Conservation (phyloP, 2,329 filamentous ascomycete genomes). For the Monosporascus sp. region DNA sequence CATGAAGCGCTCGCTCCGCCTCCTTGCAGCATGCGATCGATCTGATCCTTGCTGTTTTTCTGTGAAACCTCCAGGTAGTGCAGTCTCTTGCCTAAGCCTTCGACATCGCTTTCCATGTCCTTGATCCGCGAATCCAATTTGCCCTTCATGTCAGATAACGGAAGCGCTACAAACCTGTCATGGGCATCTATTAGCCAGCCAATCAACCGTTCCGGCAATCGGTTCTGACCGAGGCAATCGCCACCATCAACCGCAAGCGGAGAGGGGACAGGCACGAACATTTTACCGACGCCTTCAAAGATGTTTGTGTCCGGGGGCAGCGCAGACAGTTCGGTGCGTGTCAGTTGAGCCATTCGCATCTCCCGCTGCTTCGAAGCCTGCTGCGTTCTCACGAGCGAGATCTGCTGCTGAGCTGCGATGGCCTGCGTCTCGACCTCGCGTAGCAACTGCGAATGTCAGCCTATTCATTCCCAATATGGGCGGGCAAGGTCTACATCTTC, state of each 20-base stretch:
- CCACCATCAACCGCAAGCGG: not conserved
- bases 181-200: not conserved
- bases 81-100: slow-evolving; percentile 79
- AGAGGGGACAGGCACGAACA: slow-evolving; percentile 52
- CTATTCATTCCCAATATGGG: slow-evolving; percentile 2
- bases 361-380: slow-evolving; percentile 83
- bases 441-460: slow-evolving; percentile 57
- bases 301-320: slow-evolving; percentile 71
- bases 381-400: slow-evolving; percentile 77
- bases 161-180: slow-evolving; percentile 78
- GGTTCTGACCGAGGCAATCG: too few species aligned
- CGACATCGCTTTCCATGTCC: slow-evolving; percentile 70
- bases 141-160: slow-evolving; percentile 65
- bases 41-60: slow-evolving; percentile 87
- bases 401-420: slow-evolving; percentile 83
- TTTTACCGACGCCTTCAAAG: slow-evolving; percentile 96
- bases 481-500: slow-evolving; percentile 1
- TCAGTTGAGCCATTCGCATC: slow-evolving; percentile 81
- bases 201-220: not conserved
- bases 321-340: slow-evolving; percentile 72
- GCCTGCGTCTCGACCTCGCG: slow-evolving; percentile 93
- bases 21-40: slow-evolving; percentile 75
- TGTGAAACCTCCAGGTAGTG: slow-evolving; percentile 92
- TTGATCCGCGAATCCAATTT: slow-evolving; percentile 71
- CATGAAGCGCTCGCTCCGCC: slow-evolving; percentile 26